A percentile compares a stretch with the other conserved stretches of the same genome.
Evolutionary conservation across 1,284 basidiomycete species (phyloP).

Genomic region (Apiotrichum gracile): DNA sequence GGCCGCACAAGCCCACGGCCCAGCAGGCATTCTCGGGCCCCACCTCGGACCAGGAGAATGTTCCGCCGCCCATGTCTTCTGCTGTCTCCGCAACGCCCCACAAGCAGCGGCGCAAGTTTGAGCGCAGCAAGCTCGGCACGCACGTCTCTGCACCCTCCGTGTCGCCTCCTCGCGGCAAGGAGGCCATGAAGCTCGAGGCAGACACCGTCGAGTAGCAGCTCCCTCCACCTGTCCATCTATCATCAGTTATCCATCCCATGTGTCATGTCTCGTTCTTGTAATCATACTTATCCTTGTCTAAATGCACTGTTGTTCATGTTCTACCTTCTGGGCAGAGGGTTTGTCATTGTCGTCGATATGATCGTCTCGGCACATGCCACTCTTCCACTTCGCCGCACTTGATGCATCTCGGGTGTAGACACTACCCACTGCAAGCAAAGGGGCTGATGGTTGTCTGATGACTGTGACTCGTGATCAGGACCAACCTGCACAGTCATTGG

Average conservation of each 20-base stretch:
- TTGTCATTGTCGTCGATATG: too few species aligned
- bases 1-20: neutral
- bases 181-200: conserved; percentile 3
- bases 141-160: neutral
- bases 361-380: too few species aligned
- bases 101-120: too few species aligned
- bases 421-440: too few species aligned
- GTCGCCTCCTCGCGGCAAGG: conserved; percentile 1
- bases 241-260: neutral
- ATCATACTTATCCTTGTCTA: neutral
- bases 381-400: too few species aligned
- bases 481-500: too few species aligned
- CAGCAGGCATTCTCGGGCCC: neutral
- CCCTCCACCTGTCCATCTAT: neutral
- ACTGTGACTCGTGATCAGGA: too few species aligned
- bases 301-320: neutral
- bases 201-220: neutral
- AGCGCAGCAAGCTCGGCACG: conserved; percentile 3
- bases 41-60: conserved; percentile 7
- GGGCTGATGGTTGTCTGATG: too few species aligned
- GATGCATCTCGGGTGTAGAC: too few species aligned
- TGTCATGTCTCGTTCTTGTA: neutral
- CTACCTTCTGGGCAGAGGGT: too few species aligned
- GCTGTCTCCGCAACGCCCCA: too few species aligned
- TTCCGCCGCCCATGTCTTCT: neutral